Base-by-base conservation (phyloP, 2,329 filamentous ascomycete species). In the Hysterium pulicare region DNA sequence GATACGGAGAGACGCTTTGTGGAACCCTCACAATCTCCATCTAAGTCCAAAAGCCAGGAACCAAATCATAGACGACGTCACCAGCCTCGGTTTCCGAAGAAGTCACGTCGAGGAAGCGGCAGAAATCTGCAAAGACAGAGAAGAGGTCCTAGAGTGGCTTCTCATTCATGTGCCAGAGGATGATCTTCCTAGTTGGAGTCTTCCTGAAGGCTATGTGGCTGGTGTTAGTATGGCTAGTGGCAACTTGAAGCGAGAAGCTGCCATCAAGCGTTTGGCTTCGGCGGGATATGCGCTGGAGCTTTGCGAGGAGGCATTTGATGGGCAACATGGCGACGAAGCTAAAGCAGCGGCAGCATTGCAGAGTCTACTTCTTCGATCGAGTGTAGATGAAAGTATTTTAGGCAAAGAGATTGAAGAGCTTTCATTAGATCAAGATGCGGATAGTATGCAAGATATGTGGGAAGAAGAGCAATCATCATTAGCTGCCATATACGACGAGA, bases 141-240 rank as follows among this genome's bases (percentile, higher is more conserved):
- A 96, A 62, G 93, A 98, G 68, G 84, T 89, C 13, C 76, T 98
- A 2, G 91, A 97, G 64, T 98, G 93, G 93, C 77, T 98, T 13
- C 77, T 98, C 37, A 90, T 97, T 39, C 91, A 98, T 67, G 90
- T 98, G 2, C 93, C 93, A 1, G 93, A 98, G 62, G 93, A 98
- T 61, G 93, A 97, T 58, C 72, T 97, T n/a, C 93, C 93, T 1
- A 75, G 79, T 5, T 97, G 91, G 90, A 88, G 88, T 54, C 72
- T 98, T 32, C 93, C 93, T 0, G 90, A 94, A 67, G 87, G 84
- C 47, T 98, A 98, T 64, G 83, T 87, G 9, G 91, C 90, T 21
- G 93, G 93, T 17, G 84, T 97, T 20, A 89, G 84, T 33, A 83
- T 98, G 50, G 91, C 84, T 1, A 86, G 86, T 38, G 86, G 83